phyloP scores from a whole-genome alignment of 305 asterid species.

The Plantago lanceolata region DNA sequence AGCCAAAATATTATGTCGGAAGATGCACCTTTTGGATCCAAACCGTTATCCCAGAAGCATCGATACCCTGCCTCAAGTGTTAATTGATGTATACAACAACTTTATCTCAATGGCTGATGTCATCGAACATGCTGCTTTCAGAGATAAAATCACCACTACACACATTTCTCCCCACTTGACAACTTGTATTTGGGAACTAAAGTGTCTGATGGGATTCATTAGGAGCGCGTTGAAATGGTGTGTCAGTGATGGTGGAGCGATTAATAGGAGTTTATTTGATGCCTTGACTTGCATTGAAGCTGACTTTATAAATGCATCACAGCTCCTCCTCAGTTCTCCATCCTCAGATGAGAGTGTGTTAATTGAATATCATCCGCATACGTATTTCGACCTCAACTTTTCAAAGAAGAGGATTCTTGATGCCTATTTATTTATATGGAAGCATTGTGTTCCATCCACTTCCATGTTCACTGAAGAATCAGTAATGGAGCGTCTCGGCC shows the following conservation, averaged over 20 bases:
- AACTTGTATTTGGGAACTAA: background rate
- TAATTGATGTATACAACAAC: too few relatives aligned
- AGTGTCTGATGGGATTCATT: background rate
- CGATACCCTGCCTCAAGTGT: too few relatives aligned
- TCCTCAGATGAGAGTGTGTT: background rate
- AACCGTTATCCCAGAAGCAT: too few relatives aligned
- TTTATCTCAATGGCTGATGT: too few relatives aligned
- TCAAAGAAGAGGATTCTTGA: background rate
- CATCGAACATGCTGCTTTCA: too few relatives aligned
- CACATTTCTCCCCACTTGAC: too few relatives aligned
- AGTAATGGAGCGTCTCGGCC: background rate
- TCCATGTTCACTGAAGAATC: background rate
- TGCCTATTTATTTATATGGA: too few relatives aligned
- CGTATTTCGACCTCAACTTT: background rate
- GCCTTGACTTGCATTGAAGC: background rate
- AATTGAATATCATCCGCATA: background rate
- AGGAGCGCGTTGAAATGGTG: conserved; percentile 1
- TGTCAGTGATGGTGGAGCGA: background rate
- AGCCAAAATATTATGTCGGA: too few relatives aligned
- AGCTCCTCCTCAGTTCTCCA: too few relatives aligned
- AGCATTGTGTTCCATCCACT: background rate
- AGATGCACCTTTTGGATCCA: too few relatives aligned
- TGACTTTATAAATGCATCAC: background rate
- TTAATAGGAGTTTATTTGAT: background rate
- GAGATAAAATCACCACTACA: too few relatives aligned